Conservation (phyloP, 1,139 yeast genomes). For the Arxiozyma heterogenica region DNA sequence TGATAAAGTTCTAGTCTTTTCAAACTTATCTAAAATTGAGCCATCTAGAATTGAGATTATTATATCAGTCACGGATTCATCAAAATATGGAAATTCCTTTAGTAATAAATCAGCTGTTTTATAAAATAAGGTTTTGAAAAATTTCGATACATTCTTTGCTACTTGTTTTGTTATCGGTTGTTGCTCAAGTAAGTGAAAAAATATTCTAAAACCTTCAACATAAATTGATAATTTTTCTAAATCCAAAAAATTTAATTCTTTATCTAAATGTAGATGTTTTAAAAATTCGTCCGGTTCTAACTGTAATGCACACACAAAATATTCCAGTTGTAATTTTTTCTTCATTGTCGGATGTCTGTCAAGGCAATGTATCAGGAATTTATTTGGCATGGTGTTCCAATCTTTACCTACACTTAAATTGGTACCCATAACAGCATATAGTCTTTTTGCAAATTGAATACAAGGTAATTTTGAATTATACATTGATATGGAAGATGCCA, state of each 20-base stretch:
- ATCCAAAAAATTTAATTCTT: slow-evolving; percentile 14
- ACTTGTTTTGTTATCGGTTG: slow-evolving; percentile 14
- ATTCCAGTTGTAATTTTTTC: slow-evolving; percentile 24
- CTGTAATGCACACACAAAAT: slow-evolving; percentile 25
- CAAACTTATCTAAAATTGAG: slow-evolving; percentile 16
- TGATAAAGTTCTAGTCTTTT: slow-evolving; percentile 6
- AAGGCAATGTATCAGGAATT: slow-evolving; percentile 17
- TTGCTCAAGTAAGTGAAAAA: slow-evolving; percentile 22
- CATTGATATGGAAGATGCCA: slow-evolving; percentile 24
- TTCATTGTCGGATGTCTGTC: slow-evolving; percentile 17
- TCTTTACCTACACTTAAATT: slow-evolving; percentile 18
- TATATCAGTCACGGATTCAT: slow-evolving; percentile 20
- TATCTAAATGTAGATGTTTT: slow-evolving; percentile 15
- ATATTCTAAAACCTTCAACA: slow-evolving; percentile 28
- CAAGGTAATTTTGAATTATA: slow-evolving; percentile 19
- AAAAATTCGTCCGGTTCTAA: slow-evolving; percentile 19
- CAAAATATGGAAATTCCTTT: slow-evolving; percentile 21
- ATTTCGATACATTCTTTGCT: slow-evolving; percentile 16
- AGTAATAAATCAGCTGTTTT: slow-evolving; percentile 23
- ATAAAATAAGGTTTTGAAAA: slow-evolving; percentile 21
- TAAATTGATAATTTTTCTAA: slow-evolving; percentile 19
- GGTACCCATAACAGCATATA: slow-evolving; percentile 16
- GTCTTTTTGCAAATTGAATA: slow-evolving; percentile 21
- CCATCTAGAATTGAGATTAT: slow-evolving; percentile 24
- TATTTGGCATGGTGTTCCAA: slow-evolving; percentile 18